These are phyloP conservation scores for Penicillium manginii DNA, from an alignment of 495 filamentous ascomycete species.

Conservation along the genomic window DNA sequence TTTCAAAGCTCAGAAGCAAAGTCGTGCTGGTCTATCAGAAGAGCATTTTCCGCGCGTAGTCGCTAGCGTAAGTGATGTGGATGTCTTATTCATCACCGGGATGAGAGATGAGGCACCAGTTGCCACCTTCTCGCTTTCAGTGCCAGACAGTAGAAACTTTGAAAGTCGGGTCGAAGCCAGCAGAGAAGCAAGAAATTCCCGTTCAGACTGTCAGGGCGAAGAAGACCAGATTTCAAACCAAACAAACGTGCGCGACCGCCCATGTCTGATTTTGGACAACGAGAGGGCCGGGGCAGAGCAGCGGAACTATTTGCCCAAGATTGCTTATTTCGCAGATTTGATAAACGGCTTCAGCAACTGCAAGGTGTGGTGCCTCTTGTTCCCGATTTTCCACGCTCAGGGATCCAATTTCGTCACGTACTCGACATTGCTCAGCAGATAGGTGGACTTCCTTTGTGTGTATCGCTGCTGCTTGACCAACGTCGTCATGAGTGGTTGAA, in stretches of 20 bases:
- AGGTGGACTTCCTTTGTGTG: slow-evolving; percentile 56
- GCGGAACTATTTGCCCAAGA: slow-evolving; percentile 47
- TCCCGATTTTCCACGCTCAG: slow-evolving; percentile 55
- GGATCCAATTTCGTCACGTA: slow-evolving; percentile 61
- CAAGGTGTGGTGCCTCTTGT: slow-evolving; percentile 51
- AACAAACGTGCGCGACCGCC: slow-evolving; percentile 33
- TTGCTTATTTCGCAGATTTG: slow-evolving; percentile 54
- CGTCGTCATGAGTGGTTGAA: too few relatives aligned
- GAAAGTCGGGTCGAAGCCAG: slow-evolving; percentile 56
- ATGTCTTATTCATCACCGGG: slow-evolving; percentile 66
- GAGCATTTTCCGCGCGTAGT: slow-evolving; percentile 60
- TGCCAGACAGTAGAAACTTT: slow-evolving; percentile 57
- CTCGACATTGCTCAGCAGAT: slow-evolving; percentile 60
- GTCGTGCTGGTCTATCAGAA: slow-evolving; percentile 53
- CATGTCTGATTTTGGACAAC: slow-evolving; percentile 58
- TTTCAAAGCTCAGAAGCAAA: slow-evolving; percentile 51
- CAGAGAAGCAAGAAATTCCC: too few relatives aligned
- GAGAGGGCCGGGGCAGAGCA: slow-evolving; percentile 15
- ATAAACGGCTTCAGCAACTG: slow-evolving; percentile 54
- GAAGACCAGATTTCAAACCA: slow-evolving; percentile 16
- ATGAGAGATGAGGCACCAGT: slow-evolving; percentile 69
- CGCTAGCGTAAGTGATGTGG: slow-evolving; percentile 43
- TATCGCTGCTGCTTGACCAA: too few relatives aligned
- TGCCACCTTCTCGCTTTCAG: slow-evolving; percentile 55
- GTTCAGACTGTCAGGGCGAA: too few relatives aligned